Evolutionary conservation across 2,329 filamentous ascomycete species (phyloP), one percentile per base, ranked within the genome.

Genomic region (Xylaria sp.): DNA sequence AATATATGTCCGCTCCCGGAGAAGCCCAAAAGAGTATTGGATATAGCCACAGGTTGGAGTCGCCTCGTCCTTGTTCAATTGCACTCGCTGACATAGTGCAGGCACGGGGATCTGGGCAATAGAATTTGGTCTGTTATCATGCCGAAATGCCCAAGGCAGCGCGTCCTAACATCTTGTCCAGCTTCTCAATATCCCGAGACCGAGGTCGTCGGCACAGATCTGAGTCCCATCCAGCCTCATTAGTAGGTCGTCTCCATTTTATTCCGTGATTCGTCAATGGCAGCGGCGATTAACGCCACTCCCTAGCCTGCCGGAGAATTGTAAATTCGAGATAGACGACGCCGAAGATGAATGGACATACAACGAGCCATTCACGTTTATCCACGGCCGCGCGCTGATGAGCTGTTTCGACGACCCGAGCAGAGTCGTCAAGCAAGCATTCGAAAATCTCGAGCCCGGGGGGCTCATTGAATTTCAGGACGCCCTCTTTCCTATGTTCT

Each of bases 321-420:
- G 86, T 54, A 79, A 78, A 24, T 88, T 88, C 75, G 78, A 86
- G 63, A 81, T 88, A 39, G 85, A 87, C 71, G 85, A 88, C 73
- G 80, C 84, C 7, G 84, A 87, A 72, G 81, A 85, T 65, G 79
- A 83, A 2, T 89, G 86, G 86, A 78, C 83, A 3, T 76, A 71
- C 17, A 84, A 82, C 71, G 76, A 80, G 1, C 79, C 84, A 55
- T 88, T 87, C 75, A 83, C 87, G 74, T 85, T 83, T 71, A 83
- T 88, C 65, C 85, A 88, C 74, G 79, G 81, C 34, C 82, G 86
- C 42, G 80, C 84, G 27, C 81, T 88, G 74, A 80, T 81, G 42
- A 83, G 81, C 53, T 83, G 82, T 66, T 85, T 88, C 68, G 76
- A 80, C 19, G 81, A 88, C 73, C 86, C 84, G 78, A 79, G 78